Conservation (phyloP, 2,329 filamentous ascomycete genomes). For the Botrytis fragariae region DNA sequence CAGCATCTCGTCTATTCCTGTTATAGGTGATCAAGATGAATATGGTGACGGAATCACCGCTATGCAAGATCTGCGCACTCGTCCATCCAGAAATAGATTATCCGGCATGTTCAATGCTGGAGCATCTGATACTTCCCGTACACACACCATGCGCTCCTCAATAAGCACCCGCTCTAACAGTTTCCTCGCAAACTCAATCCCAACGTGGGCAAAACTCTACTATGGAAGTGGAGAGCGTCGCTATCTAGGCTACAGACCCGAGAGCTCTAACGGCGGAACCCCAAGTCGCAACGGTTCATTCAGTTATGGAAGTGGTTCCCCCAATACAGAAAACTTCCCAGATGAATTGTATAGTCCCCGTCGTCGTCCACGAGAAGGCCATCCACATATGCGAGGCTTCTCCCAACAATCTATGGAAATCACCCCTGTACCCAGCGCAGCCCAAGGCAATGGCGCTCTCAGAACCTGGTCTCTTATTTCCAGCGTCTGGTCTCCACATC, state of each 20-base stretch:
- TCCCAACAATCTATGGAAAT: conserved; percentile 47
- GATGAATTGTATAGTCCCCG: conserved; percentile 47
- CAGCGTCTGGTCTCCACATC: conserved; percentile 71
- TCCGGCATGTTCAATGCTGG: conserved; percentile 49
- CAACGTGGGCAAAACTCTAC: conserved; percentile 58
- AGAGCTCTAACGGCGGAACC: conserved; percentile 33
- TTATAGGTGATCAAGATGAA: conserved; percentile 59
- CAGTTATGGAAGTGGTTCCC: conserved; percentile 45
- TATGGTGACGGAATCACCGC: conserved; percentile 63
- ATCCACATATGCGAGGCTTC: conserved; percentile 28
- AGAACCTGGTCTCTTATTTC: conserved; percentile 53
- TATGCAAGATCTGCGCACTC: conserved; percentile 51
- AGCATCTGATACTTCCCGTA: conserved; percentile 44
- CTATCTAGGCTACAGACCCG: conserved; percentile 43
- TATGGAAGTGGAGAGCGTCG: conserved; percentile 65
- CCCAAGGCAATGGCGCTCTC: conserved; percentile 26
- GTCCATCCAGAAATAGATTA: conserved; percentile 54
- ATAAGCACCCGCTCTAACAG: conserved; percentile 46
- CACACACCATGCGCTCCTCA: conserved; percentile 37
- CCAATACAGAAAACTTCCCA: conserved; percentile 49
- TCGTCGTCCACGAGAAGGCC: conserved; percentile 44
- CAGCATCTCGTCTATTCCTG: conserved; percentile 42
- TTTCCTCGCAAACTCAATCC: conserved; percentile 42
- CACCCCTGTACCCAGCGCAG: conserved; percentile 35
- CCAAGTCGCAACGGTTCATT: conserved; percentile 49